Base-by-base conservation (phyloP, 768 basidiomycete genomes). In the Serpula lacrymans region DNA sequence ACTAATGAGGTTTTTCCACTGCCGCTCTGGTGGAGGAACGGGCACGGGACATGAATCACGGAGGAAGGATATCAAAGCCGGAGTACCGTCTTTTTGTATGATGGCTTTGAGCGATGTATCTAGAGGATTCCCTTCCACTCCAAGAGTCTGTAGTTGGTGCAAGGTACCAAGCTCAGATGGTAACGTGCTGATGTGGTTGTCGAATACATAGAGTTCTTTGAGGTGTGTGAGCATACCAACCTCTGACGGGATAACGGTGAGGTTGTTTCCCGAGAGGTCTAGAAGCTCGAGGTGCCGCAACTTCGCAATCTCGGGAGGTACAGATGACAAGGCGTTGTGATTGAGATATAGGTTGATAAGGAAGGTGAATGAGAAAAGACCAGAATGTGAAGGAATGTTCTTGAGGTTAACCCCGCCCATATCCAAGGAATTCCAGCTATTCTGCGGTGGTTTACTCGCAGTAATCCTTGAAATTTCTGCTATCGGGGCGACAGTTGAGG, bases 41-140 rank as follows among this genome's bases (percentile, higher is more conserved):
- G 89, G 85, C 6, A 86, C 75, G 0, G 91, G 87, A 67, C 88
- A 88, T n/a, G 82, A 82, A 63, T 99, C 96, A 43, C 96, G 86
- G n/a, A 98, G 78, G 59, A 80, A 90, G 1, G 85, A 77, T 42
- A 99, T 87, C 25, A 98, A 74, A 1, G 88, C 86, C 1, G 76
- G 69, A 0, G 95, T 96, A n/a, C 96, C 95, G 24, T 97, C 92
- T 62, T 93, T 94, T 65, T 96, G 93, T 37, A 97, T 71, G 20
- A 95, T 78, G 18, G 71, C 67, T 59, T 90, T 88, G 28, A 94
- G 67, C 20, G 75, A 64, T 2, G 79, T 67, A 41, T 95, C 89
- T 29, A 99, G 64, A 2, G 94, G 94, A 52, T 99, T 99, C n/a
- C 96, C 96, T 60, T 98, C 96, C 25, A 99, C 76, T 14, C 96